Evolutionary conservation across 2,329 filamentous ascomycete species (phyloP).

Genomic region (Tolypocladium album): DNA sequence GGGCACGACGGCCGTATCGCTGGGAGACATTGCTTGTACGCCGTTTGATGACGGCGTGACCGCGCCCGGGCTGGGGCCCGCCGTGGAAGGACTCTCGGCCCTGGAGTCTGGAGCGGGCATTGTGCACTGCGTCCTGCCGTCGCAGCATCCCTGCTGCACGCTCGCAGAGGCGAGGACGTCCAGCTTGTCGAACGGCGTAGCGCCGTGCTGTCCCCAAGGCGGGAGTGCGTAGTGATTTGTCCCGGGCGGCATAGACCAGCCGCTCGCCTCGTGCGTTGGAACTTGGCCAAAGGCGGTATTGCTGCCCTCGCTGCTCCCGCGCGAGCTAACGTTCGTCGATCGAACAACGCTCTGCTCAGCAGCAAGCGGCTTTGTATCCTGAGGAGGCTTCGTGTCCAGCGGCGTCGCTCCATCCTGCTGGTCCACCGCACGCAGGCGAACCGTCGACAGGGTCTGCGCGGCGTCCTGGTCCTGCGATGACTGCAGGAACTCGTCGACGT

Average conservation of each 20-base stretch:
- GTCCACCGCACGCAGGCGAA: neutral
- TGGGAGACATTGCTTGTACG: conserved; percentile 4
- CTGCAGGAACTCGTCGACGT: conserved; percentile 29
- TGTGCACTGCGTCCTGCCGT: conserved; percentile 10
- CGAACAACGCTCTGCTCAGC: neutral
- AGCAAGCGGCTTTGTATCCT: neutral
- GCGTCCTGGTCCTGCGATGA: conserved; percentile 21
- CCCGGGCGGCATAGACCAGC: neutral
- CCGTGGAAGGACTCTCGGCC: conserved; percentile 10
- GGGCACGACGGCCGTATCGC: conserved; percentile 8
- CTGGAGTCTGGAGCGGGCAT: conserved; percentile 9
- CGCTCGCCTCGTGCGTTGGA: neutral
- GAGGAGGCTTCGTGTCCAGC: neutral
- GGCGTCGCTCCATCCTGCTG: neutral
- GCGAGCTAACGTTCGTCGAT: neutral
- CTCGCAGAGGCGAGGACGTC: conserved; percentile 28
- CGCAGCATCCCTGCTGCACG: conserved; percentile 15
- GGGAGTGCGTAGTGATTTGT: neutral
- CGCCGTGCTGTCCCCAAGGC: neutral
- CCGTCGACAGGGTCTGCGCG: conserved; percentile 12
- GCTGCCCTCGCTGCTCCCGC: neutral
- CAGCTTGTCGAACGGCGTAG: conserved; percentile 20
- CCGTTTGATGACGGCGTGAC: conserved; percentile 9
- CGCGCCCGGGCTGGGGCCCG: conserved; percentile 10
- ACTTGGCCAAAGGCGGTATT: neutral